Conservation (phyloP, 495 filamentous ascomycete genomes). For the Aspergillus asperescens region DNA sequence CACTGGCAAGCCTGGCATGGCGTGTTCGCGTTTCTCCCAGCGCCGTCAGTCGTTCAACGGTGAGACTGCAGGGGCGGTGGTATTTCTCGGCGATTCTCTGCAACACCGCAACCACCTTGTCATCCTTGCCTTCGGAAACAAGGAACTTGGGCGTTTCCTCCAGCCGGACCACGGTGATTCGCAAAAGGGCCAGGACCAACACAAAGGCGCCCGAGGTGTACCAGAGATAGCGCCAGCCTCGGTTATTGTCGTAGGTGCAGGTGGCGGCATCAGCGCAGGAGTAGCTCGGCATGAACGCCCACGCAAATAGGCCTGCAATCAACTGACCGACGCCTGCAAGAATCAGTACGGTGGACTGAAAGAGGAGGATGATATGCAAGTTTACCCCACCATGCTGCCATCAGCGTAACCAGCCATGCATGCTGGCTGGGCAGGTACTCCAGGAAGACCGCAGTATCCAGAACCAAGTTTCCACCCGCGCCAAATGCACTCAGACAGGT, state of each 20-base stretch:
- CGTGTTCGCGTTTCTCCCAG: constrained; percentile 17
- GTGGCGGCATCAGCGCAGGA: constrained; percentile 27
- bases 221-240: constrained; percentile 52
- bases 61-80: constrained; percentile 57
- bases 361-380: background rate
- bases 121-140: constrained; percentile 58
- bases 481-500: constrained; percentile 43
- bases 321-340: constrained; percentile 25
- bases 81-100: constrained; percentile 58
- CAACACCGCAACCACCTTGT: constrained; percentile 54
- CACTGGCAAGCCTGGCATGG: constrained; percentile 25
- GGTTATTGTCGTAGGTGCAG: constrained; percentile 46
- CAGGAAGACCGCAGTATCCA: constrained; percentile 60
- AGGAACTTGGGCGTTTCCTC: constrained; percentile 72
- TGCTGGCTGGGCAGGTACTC: constrained; percentile 45
- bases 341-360: background rate
- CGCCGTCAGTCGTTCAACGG: constrained; percentile 48
- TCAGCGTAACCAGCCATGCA: constrained; percentile 45
- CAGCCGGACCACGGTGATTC: constrained; percentile 62
- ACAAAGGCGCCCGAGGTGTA: constrained; percentile 61
- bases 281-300: constrained; percentile 41
- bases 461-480: constrained; percentile 61
- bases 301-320: constrained; percentile 39
- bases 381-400: constrained; percentile 49
- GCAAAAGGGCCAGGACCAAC: constrained; percentile 58